phyloP scores from a whole-genome alignment of 345 rosid species.

The Rhizophora mangle region DNA sequence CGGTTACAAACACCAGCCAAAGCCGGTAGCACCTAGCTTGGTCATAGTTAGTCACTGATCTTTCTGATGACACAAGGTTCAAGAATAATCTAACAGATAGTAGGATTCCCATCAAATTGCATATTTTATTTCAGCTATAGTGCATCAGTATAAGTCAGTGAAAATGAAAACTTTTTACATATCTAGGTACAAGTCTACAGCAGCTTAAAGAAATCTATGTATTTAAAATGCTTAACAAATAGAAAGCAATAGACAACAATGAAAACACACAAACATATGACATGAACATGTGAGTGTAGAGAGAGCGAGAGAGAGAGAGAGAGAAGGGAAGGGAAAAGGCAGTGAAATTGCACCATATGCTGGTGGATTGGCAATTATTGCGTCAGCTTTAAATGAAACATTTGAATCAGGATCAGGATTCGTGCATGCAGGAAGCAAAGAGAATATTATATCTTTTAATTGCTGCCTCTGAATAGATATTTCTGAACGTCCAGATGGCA shows the following conservation, averaged over 20 bases:
- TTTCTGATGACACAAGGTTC: too few species aligned
- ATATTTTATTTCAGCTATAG: too few species aligned
- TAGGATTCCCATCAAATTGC: too few species aligned
- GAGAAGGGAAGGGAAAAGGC: background rate
- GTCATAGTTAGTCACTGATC: too few species aligned
- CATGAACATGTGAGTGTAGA: too few species aligned
- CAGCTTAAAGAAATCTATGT: background rate
- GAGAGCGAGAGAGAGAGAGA: too few species aligned
- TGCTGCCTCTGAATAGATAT: slow-evolving; percentile 51
- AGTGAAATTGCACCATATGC: slow-evolving; percentile 41
- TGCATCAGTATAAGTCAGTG: too few species aligned
- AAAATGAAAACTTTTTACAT: background rate
- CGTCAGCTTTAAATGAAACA: slow-evolving; percentile 38
- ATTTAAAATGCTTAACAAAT: background rate
- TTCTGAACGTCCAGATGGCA: slow-evolving; percentile 59
- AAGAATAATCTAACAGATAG: too few species aligned
- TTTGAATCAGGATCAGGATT: slow-evolving; percentile 40
- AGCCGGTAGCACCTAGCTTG: too few species aligned
- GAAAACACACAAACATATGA: background rate
- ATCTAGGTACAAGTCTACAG: background rate
- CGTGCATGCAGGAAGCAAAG: slow-evolving; percentile 48
- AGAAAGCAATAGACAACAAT: background rate
- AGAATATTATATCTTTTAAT: slow-evolving; percentile 44
- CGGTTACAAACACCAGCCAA: too few species aligned
- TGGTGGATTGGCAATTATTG: slow-evolving; percentile 63